Percentiles rank a stretch among this genome's conserved stretches.
Conservation (phyloP, 495 filamentous ascomycete species). For the Polyplosphaeria fusca region DNA sequence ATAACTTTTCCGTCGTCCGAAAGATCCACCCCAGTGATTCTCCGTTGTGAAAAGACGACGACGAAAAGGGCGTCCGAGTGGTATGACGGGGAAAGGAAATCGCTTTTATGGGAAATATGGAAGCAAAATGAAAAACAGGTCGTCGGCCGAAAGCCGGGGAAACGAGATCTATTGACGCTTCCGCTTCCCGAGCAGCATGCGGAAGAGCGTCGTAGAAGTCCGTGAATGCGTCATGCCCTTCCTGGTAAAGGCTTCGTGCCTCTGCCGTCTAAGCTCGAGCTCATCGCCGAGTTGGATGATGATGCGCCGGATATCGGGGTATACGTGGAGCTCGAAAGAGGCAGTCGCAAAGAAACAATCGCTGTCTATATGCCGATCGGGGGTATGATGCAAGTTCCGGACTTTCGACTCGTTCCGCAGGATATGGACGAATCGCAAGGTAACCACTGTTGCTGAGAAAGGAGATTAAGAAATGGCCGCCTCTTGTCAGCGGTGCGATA, state of each 20-base stretch:
- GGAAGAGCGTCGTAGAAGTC: constrained; percentile 27
- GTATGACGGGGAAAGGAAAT: constrained; percentile 31
- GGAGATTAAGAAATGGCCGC: constrained; percentile 16
- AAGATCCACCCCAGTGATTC: constrained; percentile 18
- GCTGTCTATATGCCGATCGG: constrained; percentile 73
- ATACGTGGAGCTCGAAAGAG: constrained; percentile 51
- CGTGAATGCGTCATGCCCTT: constrained; percentile 29
- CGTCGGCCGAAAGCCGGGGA: constrained; percentile 36
- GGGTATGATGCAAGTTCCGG: constrained; percentile 51
- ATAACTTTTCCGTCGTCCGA: constrained; percentile 29
- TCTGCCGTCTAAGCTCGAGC: constrained; percentile 35
- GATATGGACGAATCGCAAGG: constrained; percentile 37
- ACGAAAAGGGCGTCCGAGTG: constrained; percentile 28
- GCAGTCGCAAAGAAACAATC: constrained; percentile 56
- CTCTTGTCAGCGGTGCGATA: constrained; percentile 1
- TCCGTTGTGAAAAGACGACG: constrained; percentile 18
- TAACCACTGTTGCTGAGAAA: constrained; percentile 18
- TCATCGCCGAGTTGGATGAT: constrained; percentile 30
- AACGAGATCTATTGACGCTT: constrained; percentile 35
- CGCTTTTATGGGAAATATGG: constrained; percentile 27
- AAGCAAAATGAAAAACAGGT: constrained; percentile 30
- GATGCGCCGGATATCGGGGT: constrained; percentile 36
- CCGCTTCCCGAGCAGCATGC: constrained; percentile 35
- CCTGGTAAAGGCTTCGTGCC: constrained; percentile 29
- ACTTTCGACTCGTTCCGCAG: constrained; percentile 40